phyloP scores from a whole-genome alignment of 2,329 filamentous ascomycete genomes.

The Ascochyta lentis region DNA sequence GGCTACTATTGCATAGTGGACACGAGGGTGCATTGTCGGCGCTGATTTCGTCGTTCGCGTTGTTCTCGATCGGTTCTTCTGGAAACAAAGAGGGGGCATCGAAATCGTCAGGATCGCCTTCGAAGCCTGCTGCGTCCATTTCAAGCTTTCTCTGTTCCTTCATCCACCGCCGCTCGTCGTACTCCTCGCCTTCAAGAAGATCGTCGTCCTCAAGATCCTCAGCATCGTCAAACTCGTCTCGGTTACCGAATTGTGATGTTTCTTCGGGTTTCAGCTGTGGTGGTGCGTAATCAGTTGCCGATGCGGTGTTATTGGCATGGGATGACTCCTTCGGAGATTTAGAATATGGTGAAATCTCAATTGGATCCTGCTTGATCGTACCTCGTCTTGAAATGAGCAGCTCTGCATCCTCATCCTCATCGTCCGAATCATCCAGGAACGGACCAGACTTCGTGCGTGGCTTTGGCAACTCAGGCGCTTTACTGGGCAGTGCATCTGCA shows the following conservation, averaged over 20 bases:
- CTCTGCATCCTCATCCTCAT: constrained; percentile 49
- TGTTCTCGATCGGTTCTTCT: constrained; percentile 25
- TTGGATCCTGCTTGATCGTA: constrained; percentile 26
- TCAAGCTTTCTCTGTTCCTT: constrained; percentile 68
- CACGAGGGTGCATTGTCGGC: constrained; percentile 58
- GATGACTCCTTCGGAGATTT: constrained; percentile 28
- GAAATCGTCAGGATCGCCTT: constrained; percentile 59
- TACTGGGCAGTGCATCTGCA: background rate
- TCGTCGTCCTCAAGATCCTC: constrained; percentile 68
- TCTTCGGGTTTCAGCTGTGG: constrained; percentile 54
- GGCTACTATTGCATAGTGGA: constrained; percentile 75
- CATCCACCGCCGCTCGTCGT: constrained; percentile 68
- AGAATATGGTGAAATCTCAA: constrained; percentile 25
- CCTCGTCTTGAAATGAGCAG: constrained; percentile 25
- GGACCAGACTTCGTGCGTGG: constrained; percentile 59
- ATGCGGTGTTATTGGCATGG: constrained; percentile 16
- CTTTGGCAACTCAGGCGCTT: constrained; percentile 21
- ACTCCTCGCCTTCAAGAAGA: constrained; percentile 62
- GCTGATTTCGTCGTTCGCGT: constrained; percentile 2
- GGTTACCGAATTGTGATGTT: constrained; percentile 49
- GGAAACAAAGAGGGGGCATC: constrained; percentile 50
- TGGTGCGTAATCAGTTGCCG: constrained; percentile 15
- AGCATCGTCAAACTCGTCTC: constrained; percentile 60
- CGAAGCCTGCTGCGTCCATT: constrained; percentile 56
- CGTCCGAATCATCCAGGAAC: constrained; percentile 75